A percentile compares a stretch with the other conserved stretches of the same genome.
Evolutionary conservation across 345 rosid genomes (phyloP).

Genomic region (Chamaenerion angustifolium): DNA sequence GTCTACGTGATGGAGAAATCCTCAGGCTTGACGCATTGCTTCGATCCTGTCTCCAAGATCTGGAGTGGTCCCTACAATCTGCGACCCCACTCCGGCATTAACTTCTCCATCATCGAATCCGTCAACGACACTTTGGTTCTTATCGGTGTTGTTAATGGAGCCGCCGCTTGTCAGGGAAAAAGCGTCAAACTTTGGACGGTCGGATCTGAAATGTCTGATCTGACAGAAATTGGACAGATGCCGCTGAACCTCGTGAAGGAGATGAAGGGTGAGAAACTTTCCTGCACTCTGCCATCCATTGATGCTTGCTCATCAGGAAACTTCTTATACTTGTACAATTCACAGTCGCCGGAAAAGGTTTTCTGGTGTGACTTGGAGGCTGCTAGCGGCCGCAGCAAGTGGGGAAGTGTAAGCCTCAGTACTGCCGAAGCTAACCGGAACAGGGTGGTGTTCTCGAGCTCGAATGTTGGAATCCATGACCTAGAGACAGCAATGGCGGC

Average conservation of each 20-base stretch:
- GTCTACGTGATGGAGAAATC: constrained; percentile 42
- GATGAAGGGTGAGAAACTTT: constrained; percentile 15
- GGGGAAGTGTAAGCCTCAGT: constrained; percentile 28
- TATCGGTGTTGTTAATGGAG: constrained; percentile 28
- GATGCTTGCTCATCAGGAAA: constrained; percentile 20
- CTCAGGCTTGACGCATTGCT: constrained; percentile 30
- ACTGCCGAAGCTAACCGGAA: constrained; percentile 10
- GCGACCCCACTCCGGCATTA: constrained; percentile 14
- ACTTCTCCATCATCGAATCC: constrained; percentile 23
- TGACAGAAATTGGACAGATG: constrained; percentile 35
- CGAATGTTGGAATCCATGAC: constrained; percentile 32
- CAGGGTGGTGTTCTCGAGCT: constrained; percentile 26
- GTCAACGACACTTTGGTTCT: constrained; percentile 23
- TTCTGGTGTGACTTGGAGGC: constrained; percentile 32
- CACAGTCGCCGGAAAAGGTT: constrained; percentile 15
- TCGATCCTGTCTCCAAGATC: constrained; percentile 31
- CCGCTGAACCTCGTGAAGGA: constrained; percentile 28
- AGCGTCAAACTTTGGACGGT: constrained; percentile 41
- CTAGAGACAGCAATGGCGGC: constrained; percentile 25
- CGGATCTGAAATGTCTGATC: constrained; percentile 11
- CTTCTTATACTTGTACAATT: constrained; percentile 20
- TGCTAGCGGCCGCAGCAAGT: constrained; percentile 12
- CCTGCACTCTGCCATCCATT: constrained; percentile 15
- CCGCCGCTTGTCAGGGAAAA: constrained; percentile 14
- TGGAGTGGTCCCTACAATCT: constrained; percentile 46